Percentiles rank a stretch among this genome's conserved stretches.
Evolutionary conservation across 1,139 yeast genomes (phyloP).

Genomic region (Insectozyma bohioensis): DNA sequence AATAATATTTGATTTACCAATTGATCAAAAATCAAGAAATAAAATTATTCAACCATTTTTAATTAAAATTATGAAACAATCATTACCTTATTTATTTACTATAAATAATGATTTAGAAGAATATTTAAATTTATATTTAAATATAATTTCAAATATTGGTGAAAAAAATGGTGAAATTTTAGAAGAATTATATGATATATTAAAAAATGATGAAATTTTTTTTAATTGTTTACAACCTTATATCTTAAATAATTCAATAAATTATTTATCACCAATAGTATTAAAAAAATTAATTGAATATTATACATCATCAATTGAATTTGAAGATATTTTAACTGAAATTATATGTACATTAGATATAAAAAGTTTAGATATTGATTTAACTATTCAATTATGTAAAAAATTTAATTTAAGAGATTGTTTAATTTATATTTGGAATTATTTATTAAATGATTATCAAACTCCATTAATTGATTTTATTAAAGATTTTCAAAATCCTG

Average conservation of each 20-base stretch:
- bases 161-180: constrained; percentile 35
- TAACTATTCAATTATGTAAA: constrained; percentile 60
- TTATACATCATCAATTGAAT: constrained; percentile 34
- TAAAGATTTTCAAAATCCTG: constrained; percentile 25
- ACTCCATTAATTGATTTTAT: constrained; percentile 67
- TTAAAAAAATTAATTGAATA: constrained; percentile 58
- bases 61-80: constrained; percentile 53
- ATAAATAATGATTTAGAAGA: constrained; percentile 17
- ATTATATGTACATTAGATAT: constrained; percentile 67
- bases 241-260: constrained; percentile 47
- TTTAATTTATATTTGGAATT: constrained; percentile 66
- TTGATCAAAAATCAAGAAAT: constrained; percentile 41
- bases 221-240: constrained; percentile 53
- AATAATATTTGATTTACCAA: constrained; percentile 54
- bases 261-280: constrained; percentile 57
- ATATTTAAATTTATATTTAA: constrained; percentile 11
- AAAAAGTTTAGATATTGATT: constrained; percentile 67
- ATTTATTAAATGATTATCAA: constrained; percentile 60
- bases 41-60: constrained; percentile 54
- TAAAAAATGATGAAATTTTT: constrained; percentile 36
- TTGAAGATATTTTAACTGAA: constrained; percentile 57
- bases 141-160: constrained; percentile 21
- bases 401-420: constrained; percentile 57
- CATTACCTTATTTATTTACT: constrained; percentile 46
- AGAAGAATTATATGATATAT: constrained; percentile 54